These are phyloP conservation scores for Penicillium samsonianum DNA, from an alignment of 495 filamentous ascomycete genomes.

Conservation along the genomic window DNA sequence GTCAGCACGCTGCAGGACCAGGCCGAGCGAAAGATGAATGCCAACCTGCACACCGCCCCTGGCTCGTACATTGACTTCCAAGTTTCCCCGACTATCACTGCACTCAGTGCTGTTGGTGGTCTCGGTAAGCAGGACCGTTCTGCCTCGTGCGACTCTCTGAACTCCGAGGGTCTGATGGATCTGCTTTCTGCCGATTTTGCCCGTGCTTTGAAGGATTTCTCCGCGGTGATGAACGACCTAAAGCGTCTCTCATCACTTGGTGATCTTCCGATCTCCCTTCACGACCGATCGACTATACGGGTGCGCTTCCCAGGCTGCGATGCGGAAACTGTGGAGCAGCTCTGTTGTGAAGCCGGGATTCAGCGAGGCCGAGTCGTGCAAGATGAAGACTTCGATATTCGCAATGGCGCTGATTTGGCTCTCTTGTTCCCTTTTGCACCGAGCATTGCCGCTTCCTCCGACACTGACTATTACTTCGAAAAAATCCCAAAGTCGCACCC, in stretches of 20 bases:
- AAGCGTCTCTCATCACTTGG: slow-evolving; percentile 73
- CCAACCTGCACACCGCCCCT: slow-evolving; percentile 55
- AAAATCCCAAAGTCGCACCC: slow-evolving; percentile 25
- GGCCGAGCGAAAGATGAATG: slow-evolving; percentile 60
- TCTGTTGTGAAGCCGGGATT: slow-evolving; percentile 86
- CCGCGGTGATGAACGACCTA: slow-evolving; percentile 76
- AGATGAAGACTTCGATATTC: slow-evolving; percentile 70
- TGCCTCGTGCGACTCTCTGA: slow-evolving; percentile 55
- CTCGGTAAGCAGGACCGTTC: slow-evolving; percentile 34
- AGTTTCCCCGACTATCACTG: slow-evolving; percentile 83
- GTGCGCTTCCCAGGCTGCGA: slow-evolving; percentile 93
- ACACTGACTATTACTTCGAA: slow-evolving; percentile 38
- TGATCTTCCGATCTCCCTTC: slow-evolving; percentile 77
- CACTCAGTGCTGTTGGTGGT: slow-evolving; percentile 61
- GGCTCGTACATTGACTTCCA: slow-evolving; percentile 85
- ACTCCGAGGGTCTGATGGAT: slow-evolving; percentile 78
- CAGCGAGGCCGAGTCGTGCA: slow-evolving; percentile 73
- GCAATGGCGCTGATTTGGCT: slow-evolving; percentile 67
- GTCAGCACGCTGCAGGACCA: slow-evolving; percentile 70
- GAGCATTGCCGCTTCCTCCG: slow-evolving; percentile 43
- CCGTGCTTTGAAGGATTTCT: slow-evolving; percentile 79
- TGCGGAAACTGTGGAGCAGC: slow-evolving; percentile 72
- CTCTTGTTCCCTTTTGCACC: slow-evolving; percentile 86
- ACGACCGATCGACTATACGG: slow-evolving; percentile 61
- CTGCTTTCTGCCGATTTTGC: slow-evolving; percentile 86